phyloP scores from a whole-genome alignment of 257 asterid genomes.

The Echites panduratus region DNA sequence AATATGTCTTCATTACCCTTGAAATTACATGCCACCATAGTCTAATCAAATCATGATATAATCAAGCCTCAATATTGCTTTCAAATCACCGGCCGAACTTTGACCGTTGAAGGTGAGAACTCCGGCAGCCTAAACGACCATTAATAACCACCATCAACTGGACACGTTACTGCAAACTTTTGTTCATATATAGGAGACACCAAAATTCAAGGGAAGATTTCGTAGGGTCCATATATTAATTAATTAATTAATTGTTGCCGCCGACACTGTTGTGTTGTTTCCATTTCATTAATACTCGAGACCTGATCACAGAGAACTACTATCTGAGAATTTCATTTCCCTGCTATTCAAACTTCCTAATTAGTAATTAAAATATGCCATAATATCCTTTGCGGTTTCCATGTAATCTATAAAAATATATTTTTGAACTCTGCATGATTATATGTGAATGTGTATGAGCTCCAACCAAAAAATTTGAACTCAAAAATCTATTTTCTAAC shows the following conservation, averaged over 20 bases:
- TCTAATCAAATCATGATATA: constrained; percentile 3
- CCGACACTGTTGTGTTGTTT: constrained; percentile 39
- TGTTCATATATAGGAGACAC: constrained; percentile 7
- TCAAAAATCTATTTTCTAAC: no score
- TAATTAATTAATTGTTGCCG: constrained; percentile 1
- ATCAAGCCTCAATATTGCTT: not conserved
- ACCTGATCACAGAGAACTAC: no score
- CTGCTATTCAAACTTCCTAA: no score
- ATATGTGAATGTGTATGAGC: no score
- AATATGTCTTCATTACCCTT: constrained; percentile 6
- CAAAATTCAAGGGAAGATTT: constrained; percentile 22
- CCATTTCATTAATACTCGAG: not conserved
- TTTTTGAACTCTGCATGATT: no score
- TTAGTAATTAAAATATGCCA: no score
- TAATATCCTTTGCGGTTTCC: no score
- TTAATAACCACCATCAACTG: constrained; percentile 59
- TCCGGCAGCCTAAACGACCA: constrained; percentile 33
- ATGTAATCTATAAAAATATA: no score
- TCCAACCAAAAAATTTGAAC: no score
- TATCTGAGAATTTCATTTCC: no score
- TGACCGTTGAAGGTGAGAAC: not conserved
- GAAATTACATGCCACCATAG: constrained; percentile 14
- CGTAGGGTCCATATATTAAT: constrained; percentile 21
- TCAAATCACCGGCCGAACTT: not conserved
- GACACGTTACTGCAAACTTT: constrained; percentile 27